Evolutionary conservation across 2,329 filamentous ascomycete genomes (phyloP).

Genomic region (Aureobasidium subglaciale): DNA sequence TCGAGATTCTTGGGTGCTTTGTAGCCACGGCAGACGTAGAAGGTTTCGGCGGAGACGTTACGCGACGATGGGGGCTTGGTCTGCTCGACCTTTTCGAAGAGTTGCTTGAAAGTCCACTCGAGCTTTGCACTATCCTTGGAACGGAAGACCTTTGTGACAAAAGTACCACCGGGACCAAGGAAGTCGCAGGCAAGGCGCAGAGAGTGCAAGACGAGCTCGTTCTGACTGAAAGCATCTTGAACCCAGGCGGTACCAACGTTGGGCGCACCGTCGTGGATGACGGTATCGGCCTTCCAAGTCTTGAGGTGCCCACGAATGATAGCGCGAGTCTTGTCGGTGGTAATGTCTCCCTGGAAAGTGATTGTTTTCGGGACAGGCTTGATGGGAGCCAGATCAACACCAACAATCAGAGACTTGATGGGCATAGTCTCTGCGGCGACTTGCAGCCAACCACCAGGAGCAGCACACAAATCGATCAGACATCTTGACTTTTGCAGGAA

Average conservation of each 20-base stretch:
- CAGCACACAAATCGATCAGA: slow-evolving; percentile 92
- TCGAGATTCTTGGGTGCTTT: slow-evolving; percentile 93
- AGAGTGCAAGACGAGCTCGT: slow-evolving; percentile 81
- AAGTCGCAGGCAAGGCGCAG: slow-evolving; percentile 95
- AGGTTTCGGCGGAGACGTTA: slow-evolving; percentile 97
- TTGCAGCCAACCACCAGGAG: slow-evolving; percentile 94
- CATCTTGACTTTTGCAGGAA: slow-evolving; percentile 97
- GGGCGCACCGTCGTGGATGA: slow-evolving; percentile 92
- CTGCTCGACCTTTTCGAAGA: slow-evolving; percentile 91
- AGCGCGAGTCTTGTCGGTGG: slow-evolving; percentile 87
- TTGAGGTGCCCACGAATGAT: slow-evolving; percentile 87
- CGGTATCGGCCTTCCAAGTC: slow-evolving; percentile 91
- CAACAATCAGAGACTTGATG: slow-evolving; percentile 78
- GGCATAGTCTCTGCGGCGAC: slow-evolving; percentile 96
- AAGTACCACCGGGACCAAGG: slow-evolving; percentile 77
- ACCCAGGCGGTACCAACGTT: slow-evolving; percentile 98
- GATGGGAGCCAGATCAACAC: slow-evolving; percentile 90
- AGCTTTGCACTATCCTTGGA: slow-evolving; percentile 95
- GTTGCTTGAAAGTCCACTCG: slow-evolving; percentile 95
- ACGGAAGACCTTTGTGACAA: slow-evolving; percentile 95
- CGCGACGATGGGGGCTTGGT: slow-evolving; percentile 94
- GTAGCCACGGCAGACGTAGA: slow-evolving; percentile 91
- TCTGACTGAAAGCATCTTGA: slow-evolving; percentile 97
- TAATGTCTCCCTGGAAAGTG: slow-evolving; percentile 96
- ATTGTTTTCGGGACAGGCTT: slow-evolving; percentile 92